phyloP scores from a whole-genome alignment of 2,329 filamentous ascomycete genomes.

The Cyclaneusma minus region DNA sequence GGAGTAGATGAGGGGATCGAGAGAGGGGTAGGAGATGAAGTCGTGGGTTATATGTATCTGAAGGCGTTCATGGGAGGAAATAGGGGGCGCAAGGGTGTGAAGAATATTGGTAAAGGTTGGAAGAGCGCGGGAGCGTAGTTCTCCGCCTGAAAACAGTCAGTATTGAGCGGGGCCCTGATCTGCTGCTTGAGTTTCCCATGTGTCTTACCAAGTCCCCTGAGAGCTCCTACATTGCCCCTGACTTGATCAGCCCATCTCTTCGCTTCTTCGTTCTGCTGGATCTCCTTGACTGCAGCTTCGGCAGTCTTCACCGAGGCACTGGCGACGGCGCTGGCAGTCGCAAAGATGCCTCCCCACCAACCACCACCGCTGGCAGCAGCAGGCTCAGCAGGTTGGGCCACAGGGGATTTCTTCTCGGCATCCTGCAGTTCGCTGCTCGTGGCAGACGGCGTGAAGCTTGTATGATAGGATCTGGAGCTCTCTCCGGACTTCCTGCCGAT shows the following conservation, averaged over 20 bases:
- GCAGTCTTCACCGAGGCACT: constrained; percentile 77
- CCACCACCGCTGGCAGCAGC: constrained; percentile 39
- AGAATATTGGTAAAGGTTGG: constrained; percentile 92
- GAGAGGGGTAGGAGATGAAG: constrained; percentile 80
- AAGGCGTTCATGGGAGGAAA: constrained; percentile 90
- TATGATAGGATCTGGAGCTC: constrained; percentile 54
- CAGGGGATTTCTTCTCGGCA: constrained; percentile 32
- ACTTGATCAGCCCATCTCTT: constrained; percentile 94
- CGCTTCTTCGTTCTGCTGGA: constrained; percentile 91
- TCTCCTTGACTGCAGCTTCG: constrained; percentile 83
- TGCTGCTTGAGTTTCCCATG: constrained; percentile 1
- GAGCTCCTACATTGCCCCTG: constrained; percentile 67
- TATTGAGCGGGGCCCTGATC: constrained; percentile 3
- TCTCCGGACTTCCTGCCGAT: constrained; percentile 58
- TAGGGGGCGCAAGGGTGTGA: constrained; percentile 88
- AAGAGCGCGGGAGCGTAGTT: constrained; percentile 70
- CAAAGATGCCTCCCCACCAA: constrained; percentile 80
- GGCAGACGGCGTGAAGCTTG: constrained; percentile 54
- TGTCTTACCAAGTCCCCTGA: constrained; percentile 63
- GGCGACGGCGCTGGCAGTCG: constrained; percentile 51
- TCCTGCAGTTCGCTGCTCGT: constrained; percentile 44
- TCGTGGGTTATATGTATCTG: constrained; percentile 97
- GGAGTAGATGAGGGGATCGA: constrained; percentile 81
- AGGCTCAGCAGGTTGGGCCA: constrained; percentile 24
- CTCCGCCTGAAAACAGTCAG: constrained; percentile 47